A percentile compares a stretch with the other conserved stretches of the same genome.
Evolutionary conservation across 2,329 filamentous ascomycete genomes (phyloP).

Genomic region (Pseudogymnoascus sp.): DNA sequence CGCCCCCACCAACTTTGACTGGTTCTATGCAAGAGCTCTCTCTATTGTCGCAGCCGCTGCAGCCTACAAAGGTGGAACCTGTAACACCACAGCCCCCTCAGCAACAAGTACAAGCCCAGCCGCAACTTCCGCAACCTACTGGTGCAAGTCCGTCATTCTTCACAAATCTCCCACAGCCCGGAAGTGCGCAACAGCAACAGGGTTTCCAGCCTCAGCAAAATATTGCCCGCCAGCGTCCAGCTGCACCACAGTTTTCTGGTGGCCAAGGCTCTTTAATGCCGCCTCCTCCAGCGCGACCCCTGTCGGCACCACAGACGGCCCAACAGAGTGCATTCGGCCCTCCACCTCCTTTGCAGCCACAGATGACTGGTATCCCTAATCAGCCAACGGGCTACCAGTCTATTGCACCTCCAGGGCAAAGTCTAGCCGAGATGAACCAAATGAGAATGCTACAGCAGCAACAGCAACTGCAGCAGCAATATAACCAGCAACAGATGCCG

Average conservation of each 20-base stretch:
- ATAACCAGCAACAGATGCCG: slow-evolving; percentile 47
- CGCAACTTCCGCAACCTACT: slow-evolving; percentile 34
- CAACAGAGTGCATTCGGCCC: slow-evolving; percentile 65
- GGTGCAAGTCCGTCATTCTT: slow-evolving; percentile 55
- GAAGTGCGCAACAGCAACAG: slow-evolving; percentile 28
- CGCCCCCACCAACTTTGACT: slow-evolving; percentile 45
- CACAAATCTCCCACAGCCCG: slow-evolving; percentile 39
- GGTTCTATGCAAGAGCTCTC: slow-evolving; percentile 63
- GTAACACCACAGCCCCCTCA: slow-evolving; percentile 25
- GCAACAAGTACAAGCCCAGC: slow-evolving; percentile 27
- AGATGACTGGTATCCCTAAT: slow-evolving; percentile 62
- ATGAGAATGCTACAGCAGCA: slow-evolving; percentile 56
- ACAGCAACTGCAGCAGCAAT: slow-evolving; percentile 31
- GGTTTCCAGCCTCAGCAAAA: slow-evolving; percentile 29
- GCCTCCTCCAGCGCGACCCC: slow-evolving; percentile 68
- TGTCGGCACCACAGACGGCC: slow-evolving; percentile 79
- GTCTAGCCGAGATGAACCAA: slow-evolving; percentile 62
- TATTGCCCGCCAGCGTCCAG: slow-evolving; percentile 58
- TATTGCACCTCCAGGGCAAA: slow-evolving; percentile 66
- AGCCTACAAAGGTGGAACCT: slow-evolving; percentile 39
- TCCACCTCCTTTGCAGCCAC: slow-evolving; percentile 63
- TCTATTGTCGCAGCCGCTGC: slow-evolving; percentile 50
- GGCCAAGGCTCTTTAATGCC: slow-evolving; percentile 57
- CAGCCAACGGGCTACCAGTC: slow-evolving; percentile 41
- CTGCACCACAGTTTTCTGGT: slow-evolving; percentile 55